These are phyloP conservation scores for Termitomyces sp. DNA, from an alignment of 768 basidiomycete species.

Conservation along the genomic window DNA sequence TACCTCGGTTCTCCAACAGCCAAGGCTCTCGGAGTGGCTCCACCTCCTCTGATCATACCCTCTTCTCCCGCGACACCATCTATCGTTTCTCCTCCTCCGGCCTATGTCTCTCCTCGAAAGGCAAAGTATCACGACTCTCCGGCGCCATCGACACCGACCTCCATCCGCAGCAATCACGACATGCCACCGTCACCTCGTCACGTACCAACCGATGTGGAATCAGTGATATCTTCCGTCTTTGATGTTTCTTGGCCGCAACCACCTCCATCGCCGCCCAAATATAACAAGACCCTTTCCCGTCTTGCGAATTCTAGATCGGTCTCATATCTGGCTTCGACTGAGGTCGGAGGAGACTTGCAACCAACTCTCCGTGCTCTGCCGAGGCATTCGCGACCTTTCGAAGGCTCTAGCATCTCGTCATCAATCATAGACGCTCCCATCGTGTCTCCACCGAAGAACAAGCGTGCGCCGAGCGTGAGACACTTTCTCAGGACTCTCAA, in stretches of 20 bases:
- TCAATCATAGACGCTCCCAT: slow-evolving; percentile 15
- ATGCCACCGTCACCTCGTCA: slow-evolving; percentile 16
- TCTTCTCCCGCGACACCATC: slow-evolving; percentile 9
- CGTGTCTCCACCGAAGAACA: slow-evolving; percentile 8
- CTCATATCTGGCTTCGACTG: slow-evolving; percentile 2
- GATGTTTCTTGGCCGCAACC: slow-evolving; percentile 37
- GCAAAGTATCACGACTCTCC: slow-evolving; percentile 3
- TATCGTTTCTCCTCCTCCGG: slow-evolving; percentile 16
- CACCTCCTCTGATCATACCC: slow-evolving; percentile 17
- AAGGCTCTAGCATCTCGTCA: slow-evolving; percentile 24
- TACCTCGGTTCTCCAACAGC: slow-evolving; percentile 43
- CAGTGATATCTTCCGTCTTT: slow-evolving; percentile 33
- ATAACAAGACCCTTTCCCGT: background rate
- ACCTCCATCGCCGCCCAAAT: slow-evolving; percentile 14
- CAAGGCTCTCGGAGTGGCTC: slow-evolving; percentile 32
- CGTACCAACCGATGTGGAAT: slow-evolving; percentile 27
- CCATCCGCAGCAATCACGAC: slow-evolving; percentile 4
- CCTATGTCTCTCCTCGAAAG: slow-evolving; percentile 13
- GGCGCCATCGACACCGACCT: slow-evolving; percentile 10
- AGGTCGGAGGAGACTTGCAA: slow-evolving; percentile 14
- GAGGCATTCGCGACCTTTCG: slow-evolving; percentile 24
- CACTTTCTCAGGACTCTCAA: slow-evolving; percentile 23
- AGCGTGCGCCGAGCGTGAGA: slow-evolving; percentile 20
- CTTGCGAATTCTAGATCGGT: background rate
- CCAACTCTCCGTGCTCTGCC: slow-evolving; percentile 16